These are phyloP conservation scores for Trametes cinnabarina DNA, from an alignment of 768 basidiomycete genomes.

Conservation along the genomic window DNA sequence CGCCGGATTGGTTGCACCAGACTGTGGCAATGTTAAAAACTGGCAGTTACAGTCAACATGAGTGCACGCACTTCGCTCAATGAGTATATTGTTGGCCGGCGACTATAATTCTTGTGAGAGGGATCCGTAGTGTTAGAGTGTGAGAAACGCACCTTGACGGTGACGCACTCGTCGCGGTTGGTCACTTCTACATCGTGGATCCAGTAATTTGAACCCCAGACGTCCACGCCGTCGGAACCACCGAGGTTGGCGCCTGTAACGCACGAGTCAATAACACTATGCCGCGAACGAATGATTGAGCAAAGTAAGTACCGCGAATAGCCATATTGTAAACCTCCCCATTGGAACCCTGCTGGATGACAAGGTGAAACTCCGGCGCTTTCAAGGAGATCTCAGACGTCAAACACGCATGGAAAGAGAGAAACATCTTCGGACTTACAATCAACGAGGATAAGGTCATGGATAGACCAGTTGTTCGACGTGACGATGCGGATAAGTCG, in stretches of 20 bases:
- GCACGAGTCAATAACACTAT: too few species aligned
- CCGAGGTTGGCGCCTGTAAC: conserved; percentile 27
- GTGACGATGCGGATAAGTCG: conserved; percentile 31
- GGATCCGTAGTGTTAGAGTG: too few species aligned
- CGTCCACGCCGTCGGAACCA: conserved; percentile 32
- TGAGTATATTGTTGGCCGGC: conserved; percentile 28
- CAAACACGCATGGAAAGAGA: too few species aligned
- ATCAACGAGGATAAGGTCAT: conserved; percentile 34
- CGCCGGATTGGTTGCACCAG: conserved; percentile 34
- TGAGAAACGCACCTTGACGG: conserved; percentile 24
- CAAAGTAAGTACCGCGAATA: conserved; percentile 24
- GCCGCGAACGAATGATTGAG: too few species aligned
- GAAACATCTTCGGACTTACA: conserved; percentile 22
- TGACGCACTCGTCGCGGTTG: conserved; percentile 34
- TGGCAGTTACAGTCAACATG: background rate
- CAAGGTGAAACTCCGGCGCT: conserved; percentile 34
- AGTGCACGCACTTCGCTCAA: conserved; percentile 25
- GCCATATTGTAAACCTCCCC: conserved; percentile 34
- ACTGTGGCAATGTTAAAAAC: conserved; percentile 4
- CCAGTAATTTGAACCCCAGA: conserved; percentile 32
- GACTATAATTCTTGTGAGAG: background rate
- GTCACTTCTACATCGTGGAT: conserved; percentile 34
- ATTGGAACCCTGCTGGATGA: conserved; percentile 28
- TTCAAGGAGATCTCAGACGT: background rate
- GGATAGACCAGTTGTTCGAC: conserved; percentile 30